Evolutionary conservation across 2,329 filamentous ascomycete species (phyloP).

Genomic region (Zasmidium citrigriseum): DNA sequence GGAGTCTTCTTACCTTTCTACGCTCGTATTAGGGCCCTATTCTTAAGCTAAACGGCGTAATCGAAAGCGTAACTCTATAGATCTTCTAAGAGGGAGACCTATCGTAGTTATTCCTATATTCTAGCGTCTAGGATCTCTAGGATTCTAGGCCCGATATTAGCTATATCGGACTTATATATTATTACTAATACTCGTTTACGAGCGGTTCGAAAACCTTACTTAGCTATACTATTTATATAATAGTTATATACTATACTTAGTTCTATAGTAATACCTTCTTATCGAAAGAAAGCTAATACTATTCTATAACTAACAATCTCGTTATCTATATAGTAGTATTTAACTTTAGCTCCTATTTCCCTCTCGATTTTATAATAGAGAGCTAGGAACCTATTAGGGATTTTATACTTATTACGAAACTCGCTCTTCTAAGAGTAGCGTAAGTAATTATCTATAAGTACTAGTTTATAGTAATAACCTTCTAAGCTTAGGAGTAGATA

Average conservation of each 20-base stretch:
- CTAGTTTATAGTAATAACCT: background rate
- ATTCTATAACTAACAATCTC: background rate
- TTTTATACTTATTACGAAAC: background rate
- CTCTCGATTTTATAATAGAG: background rate
- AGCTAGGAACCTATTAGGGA: background rate
- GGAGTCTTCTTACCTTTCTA: constrained; percentile 8
- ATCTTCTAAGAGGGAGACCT: background rate
- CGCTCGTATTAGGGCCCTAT: constrained; percentile 3
- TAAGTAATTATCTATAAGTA: background rate
- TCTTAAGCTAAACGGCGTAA: constrained; percentile 8
- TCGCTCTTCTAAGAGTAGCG: background rate
- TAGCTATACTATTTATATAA: background rate
- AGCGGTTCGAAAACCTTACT: background rate
- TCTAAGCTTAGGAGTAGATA: background rate
- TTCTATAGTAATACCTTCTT: background rate
- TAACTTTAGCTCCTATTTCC: background rate
- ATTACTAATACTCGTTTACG: background rate
- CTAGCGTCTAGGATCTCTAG: background rate
- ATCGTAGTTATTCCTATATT: background rate
- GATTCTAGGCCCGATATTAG: background rate
- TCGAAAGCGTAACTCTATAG: background rate
- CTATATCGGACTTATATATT: background rate
- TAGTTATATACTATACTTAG: background rate
- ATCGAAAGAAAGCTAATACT: background rate
- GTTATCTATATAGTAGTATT: constrained; percentile 1